phyloP scores from a whole-genome alignment of 108 stramenopile species.

The Seminavis robusta region DNA sequence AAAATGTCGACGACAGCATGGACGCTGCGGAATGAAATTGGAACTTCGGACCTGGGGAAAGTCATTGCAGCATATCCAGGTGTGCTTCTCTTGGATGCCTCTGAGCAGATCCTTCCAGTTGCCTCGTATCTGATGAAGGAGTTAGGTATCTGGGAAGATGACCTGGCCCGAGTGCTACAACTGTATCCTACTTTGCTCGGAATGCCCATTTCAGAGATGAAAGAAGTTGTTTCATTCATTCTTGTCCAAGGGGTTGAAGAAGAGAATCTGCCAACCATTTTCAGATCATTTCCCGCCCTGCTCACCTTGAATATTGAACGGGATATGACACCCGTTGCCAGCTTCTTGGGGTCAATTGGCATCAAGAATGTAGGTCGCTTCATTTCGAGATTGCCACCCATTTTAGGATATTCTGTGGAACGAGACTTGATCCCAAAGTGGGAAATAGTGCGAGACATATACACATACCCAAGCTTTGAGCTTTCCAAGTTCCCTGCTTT shows the following conservation, averaged over 20 bases:
- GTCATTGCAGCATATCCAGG: constrained; percentile 64
- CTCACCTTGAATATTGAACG: constrained; percentile 50
- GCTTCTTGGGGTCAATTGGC: constrained; percentile 54
- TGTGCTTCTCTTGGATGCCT: constrained; percentile 54
- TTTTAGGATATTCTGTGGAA: constrained; percentile 74
- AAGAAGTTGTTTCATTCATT: constrained; percentile 37
- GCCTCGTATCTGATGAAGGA: constrained; percentile 54
- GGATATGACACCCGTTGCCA: constrained; percentile 61
- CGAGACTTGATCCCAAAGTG: constrained; percentile 74
- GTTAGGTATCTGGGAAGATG: constrained; percentile 60
- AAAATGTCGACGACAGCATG: constrained; percentile 55
- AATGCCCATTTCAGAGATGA: constrained; percentile 42
- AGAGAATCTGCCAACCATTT: constrained; percentile 50
- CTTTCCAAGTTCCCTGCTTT: constrained; percentile 69
- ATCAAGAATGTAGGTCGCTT: constrained; percentile 66
- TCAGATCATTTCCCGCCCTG: constrained; percentile 67
- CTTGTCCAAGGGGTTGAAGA: constrained; percentile 42
- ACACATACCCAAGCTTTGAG: constrained; percentile 60
- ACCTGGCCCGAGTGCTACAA: constrained; percentile 56
- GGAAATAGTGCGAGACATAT: constrained; percentile 56
- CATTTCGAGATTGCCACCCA: constrained; percentile 65
- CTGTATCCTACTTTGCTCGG: constrained; percentile 58
- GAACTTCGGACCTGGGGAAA: constrained; percentile 57
- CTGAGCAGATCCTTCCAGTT: constrained; percentile 38
- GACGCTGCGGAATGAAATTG: constrained; percentile 49